Percentiles rank a stretch among this genome's conserved stretches.
Evolutionary conservation across 1,284 basidiomycete genomes (phyloP).

Genomic region (Tylopilus sp.): DNA sequence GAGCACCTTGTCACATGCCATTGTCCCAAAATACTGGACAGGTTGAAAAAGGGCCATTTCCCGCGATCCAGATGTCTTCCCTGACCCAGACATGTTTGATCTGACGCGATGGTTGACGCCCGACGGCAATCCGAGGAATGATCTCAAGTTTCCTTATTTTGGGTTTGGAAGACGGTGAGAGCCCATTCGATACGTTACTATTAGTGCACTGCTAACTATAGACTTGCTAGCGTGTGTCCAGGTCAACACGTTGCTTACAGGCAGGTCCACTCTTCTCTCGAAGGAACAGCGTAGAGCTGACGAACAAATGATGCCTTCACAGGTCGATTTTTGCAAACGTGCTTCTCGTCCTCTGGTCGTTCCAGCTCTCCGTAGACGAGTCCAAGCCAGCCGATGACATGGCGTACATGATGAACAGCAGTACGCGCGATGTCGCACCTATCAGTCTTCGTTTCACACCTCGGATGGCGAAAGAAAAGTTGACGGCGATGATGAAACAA

Average conservation of each 20-base stretch:
- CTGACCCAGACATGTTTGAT: constrained; percentile 7
- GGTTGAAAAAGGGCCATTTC: constrained; percentile 15
- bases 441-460: constrained; percentile 8
- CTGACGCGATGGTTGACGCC: constrained; percentile 8
- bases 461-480: constrained; percentile 4
- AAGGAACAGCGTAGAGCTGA: too few relatives aligned
- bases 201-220: neutral
- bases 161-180: constrained; percentile 14
- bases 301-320: too few relatives aligned
- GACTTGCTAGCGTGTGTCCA: neutral
- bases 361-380: constrained; percentile 4
- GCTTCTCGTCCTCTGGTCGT: constrained; percentile 5
- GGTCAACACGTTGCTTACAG: constrained; percentile 6
- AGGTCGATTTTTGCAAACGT: constrained; percentile 1
- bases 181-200: neutral
- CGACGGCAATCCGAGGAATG: constrained; percentile 1
- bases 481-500: constrained; percentile 9
- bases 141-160: constrained; percentile 7
- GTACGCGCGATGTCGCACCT: neutral
- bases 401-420: constrained; percentile 1
- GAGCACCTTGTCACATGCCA: too few relatives aligned
- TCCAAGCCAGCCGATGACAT: constrained; percentile 9
- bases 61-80: constrained; percentile 10
- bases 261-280: too few relatives aligned
- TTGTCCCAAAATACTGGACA: too few relatives aligned